A percentile compares a stretch with the other conserved stretches of the same genome.
Evolutionary conservation across 208 protist species (phyloP).

Genomic region (Crithidia mellificae): DNA sequence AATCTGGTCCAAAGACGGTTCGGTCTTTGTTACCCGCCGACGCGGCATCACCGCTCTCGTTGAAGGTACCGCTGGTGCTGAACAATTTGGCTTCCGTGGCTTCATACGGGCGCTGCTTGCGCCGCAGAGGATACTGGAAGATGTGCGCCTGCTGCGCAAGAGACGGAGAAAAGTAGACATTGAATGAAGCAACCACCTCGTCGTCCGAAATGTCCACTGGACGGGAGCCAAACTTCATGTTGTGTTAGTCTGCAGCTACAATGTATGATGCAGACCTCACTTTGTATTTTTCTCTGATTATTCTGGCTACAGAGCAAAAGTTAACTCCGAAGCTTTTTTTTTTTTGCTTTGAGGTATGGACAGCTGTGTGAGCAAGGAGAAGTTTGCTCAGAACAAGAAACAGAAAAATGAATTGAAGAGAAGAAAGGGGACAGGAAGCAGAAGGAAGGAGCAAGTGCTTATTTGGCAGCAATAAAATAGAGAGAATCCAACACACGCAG

Average conservation of each 20-base stretch:
- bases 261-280: too few relatives aligned
- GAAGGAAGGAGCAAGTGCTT: too few relatives aligned
- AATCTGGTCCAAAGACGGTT: conserved; percentile 38
- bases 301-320: too few relatives aligned
- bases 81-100: conserved; percentile 63
- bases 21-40: conserved; percentile 3
- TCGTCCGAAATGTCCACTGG: conserved; percentile 45
- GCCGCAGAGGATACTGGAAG: conserved; percentile 86
- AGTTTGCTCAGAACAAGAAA: too few relatives aligned
- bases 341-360: too few relatives aligned
- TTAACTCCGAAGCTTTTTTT: too few relatives aligned
- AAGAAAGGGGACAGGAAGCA: too few relatives aligned
- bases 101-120: conserved; percentile 73
- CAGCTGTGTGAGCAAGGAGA: too few relatives aligned
- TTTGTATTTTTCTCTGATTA: too few relatives aligned
- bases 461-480: too few relatives aligned
- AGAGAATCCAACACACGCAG: too few relatives aligned
- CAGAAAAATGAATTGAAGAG: too few relatives aligned
- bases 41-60: neutral
- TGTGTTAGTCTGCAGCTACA: neutral
- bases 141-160: conserved; percentile 72
- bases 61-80: conserved; percentile 36
- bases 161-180: conserved; percentile 68
- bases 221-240: conserved; percentile 32
- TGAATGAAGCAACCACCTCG: conserved; percentile 79